Base-by-base conservation (phyloP, 225 moss, liverwort and hornwort genomes). In the Antitrichia curtipendula region DNA sequence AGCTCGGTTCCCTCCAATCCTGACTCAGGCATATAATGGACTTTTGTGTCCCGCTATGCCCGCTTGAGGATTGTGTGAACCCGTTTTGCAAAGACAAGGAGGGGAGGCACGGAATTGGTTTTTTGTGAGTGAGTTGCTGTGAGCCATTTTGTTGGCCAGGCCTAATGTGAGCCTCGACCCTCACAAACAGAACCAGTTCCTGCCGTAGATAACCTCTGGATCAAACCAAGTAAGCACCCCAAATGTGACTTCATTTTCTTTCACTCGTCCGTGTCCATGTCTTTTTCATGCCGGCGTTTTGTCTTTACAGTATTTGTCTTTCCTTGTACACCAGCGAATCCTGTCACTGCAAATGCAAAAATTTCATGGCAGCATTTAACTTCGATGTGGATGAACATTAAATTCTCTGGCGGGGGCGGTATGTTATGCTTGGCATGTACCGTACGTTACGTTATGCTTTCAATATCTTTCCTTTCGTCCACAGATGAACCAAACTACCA, bases 111-210 rank as follows among this genome's bases (percentile, higher is more conserved):
- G 82, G 85, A 85, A 71, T 81, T 86, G 25, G 60, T 65, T 59
- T 34, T 52, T 49, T 16, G 80, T 86, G 89, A 89, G 85, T 88
- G 91, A 88, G 90, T 89, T 89, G 87, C 78, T 82, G 87, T 82
- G 82, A 60, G 85, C 87, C 89, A 89, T 80, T 69, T 79, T 68
- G 60, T 75, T 84, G 86, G 91, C 87, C 84, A 59, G 80, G 88
- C 78, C 78, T 75, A 69, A 61, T 82, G 85, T 78, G 88, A 86
- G 80, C 74, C 84, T 87, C 77, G 82, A 91, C 89, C 89, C 91
- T 87, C 89, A 82, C 77, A 52, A 89, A 56, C 76, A 68, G 80
- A 90, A 86, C 77, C 68, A 88, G 59, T 87, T 84, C 9, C 66
- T 84, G 80, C 83, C 84, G 53, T 65, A 59, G 63, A 63, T 11